Conservation (phyloP, 352 stramenopile species). For the Lagenidium giganteum region DNA sequence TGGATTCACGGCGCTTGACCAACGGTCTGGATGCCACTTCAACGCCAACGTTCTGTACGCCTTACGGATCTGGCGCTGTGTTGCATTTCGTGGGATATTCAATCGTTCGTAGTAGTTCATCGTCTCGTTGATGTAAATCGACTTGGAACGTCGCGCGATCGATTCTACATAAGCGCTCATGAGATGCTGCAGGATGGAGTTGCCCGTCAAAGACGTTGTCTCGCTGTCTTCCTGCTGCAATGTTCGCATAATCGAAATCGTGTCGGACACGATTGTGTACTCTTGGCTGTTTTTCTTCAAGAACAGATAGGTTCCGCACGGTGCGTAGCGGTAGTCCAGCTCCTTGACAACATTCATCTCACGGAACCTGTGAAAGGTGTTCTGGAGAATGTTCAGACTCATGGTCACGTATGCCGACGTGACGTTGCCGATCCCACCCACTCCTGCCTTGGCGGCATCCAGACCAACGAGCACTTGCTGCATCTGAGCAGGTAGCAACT, state of each 20-base stretch:
- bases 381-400: constrained; percentile 77
- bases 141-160: constrained; percentile 64
- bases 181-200: constrained; percentile 75
- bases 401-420: constrained; percentile 76
- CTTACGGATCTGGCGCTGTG: constrained; percentile 52
- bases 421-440: constrained; percentile 12
- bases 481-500: constrained; percentile 68
- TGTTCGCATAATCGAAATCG: constrained; percentile 25
- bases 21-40: constrained; percentile 87
- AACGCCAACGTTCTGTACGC: constrained; percentile 73
- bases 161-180: constrained; percentile 80
- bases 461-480: constrained; percentile 50
- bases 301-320: constrained; percentile 76
- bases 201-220: constrained; percentile 50
- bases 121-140: constrained; percentile 72
- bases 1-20: constrained; percentile 35
- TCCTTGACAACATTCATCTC: constrained; percentile 74
- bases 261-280: constrained; percentile 48
- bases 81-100: constrained; percentile 61
- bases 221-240: constrained; percentile 47
- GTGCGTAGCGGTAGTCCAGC: constrained; percentile 69
- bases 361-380: constrained; percentile 75
- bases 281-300: constrained; percentile 50
- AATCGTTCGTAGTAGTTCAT: constrained; percentile 87
- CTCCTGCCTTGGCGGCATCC: constrained; percentile 4